Base-by-base conservation (phyloP, 805 yeast genomes). In the Teunomyces stri region DNA sequence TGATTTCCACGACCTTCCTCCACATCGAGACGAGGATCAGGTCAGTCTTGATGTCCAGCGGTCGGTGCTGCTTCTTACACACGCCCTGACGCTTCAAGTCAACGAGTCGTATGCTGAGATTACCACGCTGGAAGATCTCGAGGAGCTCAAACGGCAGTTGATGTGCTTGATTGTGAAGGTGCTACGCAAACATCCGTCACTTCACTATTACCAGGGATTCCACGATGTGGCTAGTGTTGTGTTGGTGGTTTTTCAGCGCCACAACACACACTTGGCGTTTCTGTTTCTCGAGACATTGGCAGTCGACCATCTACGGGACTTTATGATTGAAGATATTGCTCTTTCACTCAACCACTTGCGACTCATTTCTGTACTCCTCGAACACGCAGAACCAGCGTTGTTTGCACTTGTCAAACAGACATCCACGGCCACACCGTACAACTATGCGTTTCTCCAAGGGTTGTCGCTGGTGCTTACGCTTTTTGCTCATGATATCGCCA, bases 121-220 rank as follows among this genome's bases (percentile, higher is more conserved):
- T 16, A 59, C 61, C 43, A 75, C 70, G 27, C 43, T 55, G 33
- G 53, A 66, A 15, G 65, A 71, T 51, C 47, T 62, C 38, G 54
- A 56, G 41, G 44, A 48, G n/a, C 64, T 82, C 42, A 72, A 77
- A 49, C 59, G 59, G 21, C 59, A 74, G 41, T 66, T 84, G 43
- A 60, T 58, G 20, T 61, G 61, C 4, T 51, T 84, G 11, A 76
- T 89, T 3, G 64, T 78, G 11, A 69, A 70, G 15, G 70, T 89
- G 2, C 69, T 94, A 11, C 66, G 89, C 34, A 74, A 72, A 12
- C 69, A 84, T 53, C 91, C 91, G 0, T 57, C 64, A 3, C 68
- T 91, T 36, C 72, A 80, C 49, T 92, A 92, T 64, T 92, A 90
- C 63, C 99, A 92, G 66, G 99, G 99, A 0, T 89, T 78, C 63